Conservation (phyloP, 2,329 filamentous ascomycete genomes). For the Xylaria arbuscula region DNA sequence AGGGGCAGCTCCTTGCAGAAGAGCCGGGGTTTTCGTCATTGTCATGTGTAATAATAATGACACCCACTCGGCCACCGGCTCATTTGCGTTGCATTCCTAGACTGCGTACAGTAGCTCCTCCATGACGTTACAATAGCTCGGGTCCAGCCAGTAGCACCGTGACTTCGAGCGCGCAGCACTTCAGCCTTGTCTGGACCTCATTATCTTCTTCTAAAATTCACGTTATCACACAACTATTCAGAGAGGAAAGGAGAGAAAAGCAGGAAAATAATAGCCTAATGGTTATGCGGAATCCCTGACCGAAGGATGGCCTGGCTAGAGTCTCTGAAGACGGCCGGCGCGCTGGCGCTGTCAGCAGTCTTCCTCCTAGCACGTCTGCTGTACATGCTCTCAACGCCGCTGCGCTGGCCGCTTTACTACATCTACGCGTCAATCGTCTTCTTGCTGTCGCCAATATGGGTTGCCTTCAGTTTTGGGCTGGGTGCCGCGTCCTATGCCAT, state of each 20-base stretch:
- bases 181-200: background rate
- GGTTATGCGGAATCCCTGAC: slow-evolving; percentile 8
- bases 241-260: background rate
- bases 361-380: slow-evolving; percentile 37
- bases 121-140: background rate
- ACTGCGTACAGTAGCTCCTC: background rate
- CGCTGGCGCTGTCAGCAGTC: slow-evolving; percentile 37
- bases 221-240: background rate
- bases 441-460: slow-evolving; percentile 48
- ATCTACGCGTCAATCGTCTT: slow-evolving; percentile 42
- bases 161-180: background rate
- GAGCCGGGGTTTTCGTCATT: slow-evolving; percentile 3
- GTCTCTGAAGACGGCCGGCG: slow-evolving; percentile 42
- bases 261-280: background rate
- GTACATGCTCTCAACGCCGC: slow-evolving; percentile 46
- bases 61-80: slow-evolving; percentile 13
- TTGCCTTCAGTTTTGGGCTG: slow-evolving; percentile 37
- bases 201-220: background rate
- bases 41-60: slow-evolving; percentile 14
- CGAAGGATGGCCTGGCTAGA: slow-evolving; percentile 32
- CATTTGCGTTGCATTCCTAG: slow-evolving; percentile 13
- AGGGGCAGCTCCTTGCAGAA: background rate
- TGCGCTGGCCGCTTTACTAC: slow-evolving; percentile 48
- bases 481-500: slow-evolving; percentile 34
- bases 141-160: background rate